phyloP scores from a whole-genome alignment of 805 yeast species.

The Komagataella phaffii region DNA sequence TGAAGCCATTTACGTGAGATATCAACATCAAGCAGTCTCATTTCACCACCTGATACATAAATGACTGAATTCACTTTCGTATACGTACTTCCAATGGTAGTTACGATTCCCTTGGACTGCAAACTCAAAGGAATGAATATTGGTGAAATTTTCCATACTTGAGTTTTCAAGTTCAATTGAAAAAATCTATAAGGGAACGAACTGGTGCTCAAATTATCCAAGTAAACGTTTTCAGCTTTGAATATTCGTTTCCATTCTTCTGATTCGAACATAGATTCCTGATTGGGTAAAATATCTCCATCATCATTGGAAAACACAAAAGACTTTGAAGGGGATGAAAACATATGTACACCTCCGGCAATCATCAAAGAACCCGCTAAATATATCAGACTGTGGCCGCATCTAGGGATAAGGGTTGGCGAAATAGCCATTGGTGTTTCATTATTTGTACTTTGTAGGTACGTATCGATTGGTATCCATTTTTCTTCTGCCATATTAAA shows the following conservation, averaged over 20 bases:
- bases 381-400: background rate
- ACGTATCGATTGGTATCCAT: slow-evolving; percentile 21
- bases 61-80: background rate
- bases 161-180: background rate
- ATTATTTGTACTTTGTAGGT: slow-evolving; percentile 11
- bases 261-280: background rate
- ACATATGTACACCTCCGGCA: background rate
- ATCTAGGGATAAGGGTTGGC: background rate
- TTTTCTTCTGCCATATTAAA: slow-evolving; percentile 28
- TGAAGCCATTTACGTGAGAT: background rate
- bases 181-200: background rate
- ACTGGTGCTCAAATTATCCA: background rate
- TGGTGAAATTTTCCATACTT: background rate
- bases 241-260: background rate
- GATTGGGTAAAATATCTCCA: background rate
- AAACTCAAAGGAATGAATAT: background rate
- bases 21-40: background rate
- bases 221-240: background rate
- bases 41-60: background rate
- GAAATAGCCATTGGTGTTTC: background rate
- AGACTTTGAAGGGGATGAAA: background rate
- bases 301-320: background rate
- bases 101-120: background rate
- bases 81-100: background rate
- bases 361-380: background rate